Evolutionary conservation across 163 green algal genomes (phyloP).

Genomic region (Scenedesmus sp.): DNA sequence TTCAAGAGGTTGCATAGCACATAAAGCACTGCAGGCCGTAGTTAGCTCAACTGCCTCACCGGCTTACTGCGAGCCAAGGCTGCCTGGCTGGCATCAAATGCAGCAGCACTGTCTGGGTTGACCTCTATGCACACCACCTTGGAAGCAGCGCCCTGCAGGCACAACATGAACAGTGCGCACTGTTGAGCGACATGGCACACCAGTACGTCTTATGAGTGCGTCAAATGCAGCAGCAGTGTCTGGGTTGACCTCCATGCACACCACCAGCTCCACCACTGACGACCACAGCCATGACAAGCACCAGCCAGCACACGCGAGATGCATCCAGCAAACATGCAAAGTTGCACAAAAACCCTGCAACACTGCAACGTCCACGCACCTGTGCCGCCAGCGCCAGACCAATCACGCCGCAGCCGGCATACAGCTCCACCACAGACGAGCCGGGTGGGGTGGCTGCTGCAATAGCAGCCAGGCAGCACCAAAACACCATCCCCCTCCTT

Average conservation of each 20-base stretch:
- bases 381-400: conserved; percentile 67
- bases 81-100: conserved; percentile 65
- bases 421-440: conserved; percentile 75
- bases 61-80: conserved; percentile 35
- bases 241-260: conserved; percentile 77
- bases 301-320: too few relatives aligned
- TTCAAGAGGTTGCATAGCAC: too few relatives aligned
- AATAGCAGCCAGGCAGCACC: conserved; percentile 26
- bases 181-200: too few relatives aligned
- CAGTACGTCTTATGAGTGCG: neutral
- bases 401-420: conserved; percentile 83
- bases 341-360: too few relatives aligned
- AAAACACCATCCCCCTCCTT: neutral
- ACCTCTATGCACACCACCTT: conserved; percentile 74
- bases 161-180: neutral
- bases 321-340: too few relatives aligned
- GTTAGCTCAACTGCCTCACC: neutral
- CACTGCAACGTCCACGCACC: neutral
- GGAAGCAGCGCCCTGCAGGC: conserved; percentile 20
- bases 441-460: conserved; percentile 16
- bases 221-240: conserved; percentile 62
- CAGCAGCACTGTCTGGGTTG: conserved; percentile 57
- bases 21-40: too few relatives aligned
- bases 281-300: neutral
- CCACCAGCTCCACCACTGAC: neutral